phyloP scores from a whole-genome alignment of 176 grass and related monocot genomes.

The Thinopyrum elongatum region DNA sequence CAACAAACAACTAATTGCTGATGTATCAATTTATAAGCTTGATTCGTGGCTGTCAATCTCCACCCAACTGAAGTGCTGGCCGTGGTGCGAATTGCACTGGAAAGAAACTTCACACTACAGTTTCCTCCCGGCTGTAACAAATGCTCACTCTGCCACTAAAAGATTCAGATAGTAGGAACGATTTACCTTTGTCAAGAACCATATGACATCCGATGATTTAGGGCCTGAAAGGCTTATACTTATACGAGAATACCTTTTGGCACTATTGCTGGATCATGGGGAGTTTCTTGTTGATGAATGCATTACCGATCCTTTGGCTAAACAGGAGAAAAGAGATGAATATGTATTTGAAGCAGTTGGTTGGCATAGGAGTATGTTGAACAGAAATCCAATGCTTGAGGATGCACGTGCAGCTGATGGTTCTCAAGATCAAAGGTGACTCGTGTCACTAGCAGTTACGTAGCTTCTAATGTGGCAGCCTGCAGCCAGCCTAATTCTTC shows the following conservation, averaged over 20 bases:
- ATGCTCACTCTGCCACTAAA: no score
- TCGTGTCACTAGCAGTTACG: not conserved
- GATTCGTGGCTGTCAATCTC: not conserved
- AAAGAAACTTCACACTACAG: no score
- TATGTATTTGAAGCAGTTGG: constrained; percentile 57
- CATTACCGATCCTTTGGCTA: constrained; percentile 9
- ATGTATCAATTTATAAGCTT: not conserved
- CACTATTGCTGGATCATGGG: constrained; percentile 38
- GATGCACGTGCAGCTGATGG: constrained; percentile 81
- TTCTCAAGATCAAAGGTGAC: constrained; percentile 68
- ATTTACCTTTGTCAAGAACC: not conserved
- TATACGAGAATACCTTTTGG: not conserved
- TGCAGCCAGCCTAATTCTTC: not conserved
- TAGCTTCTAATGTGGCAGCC: not conserved
- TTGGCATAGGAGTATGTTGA: constrained; percentile 30
- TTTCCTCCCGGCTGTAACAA: not conserved
- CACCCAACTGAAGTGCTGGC: not conserved
- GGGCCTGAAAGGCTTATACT: not conserved
- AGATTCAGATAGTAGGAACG: no score
- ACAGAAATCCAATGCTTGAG: constrained; percentile 28
- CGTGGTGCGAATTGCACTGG: no score
- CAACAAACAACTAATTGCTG: not conserved
- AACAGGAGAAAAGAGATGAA: constrained; percentile 70
- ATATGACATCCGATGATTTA: not conserved
- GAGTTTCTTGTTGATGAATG: constrained; percentile 59